Evolutionary conservation across 441 rosid species (phyloP), one percentile per base, ranked within the genome.

Genomic region (Gossypium trilobum): DNA sequence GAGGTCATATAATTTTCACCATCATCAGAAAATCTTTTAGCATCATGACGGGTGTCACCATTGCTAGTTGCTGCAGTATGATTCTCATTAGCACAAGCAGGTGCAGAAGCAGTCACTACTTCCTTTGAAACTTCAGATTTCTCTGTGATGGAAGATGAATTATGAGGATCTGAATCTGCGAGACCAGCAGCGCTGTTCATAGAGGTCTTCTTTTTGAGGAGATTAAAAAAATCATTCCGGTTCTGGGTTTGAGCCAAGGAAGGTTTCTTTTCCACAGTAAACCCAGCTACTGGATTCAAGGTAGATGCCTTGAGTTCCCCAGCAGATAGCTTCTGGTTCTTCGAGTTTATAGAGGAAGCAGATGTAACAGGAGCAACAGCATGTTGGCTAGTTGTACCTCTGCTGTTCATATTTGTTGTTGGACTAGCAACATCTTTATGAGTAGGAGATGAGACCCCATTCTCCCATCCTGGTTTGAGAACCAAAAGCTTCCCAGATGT

Each of bases 381-480:
- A 75, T 76, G 68, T 77, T 80, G 91, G 81, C 79, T 79, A 74
- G 71, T 81, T 36, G 81, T 67, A 46, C 80, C 74, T 79, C 83
- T 77, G 72, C 64, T 70, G 74, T 62, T 79, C 67, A 79, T 63
- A 79, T 54, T 88, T 79, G 69, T 78, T 56, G 78, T 75, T 55
- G 88, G 93, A 74, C 81, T 87, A 23, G 80, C 82, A 70, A 75
- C 77, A 72, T 92, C 94, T 78, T 85, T 92, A 17, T 81, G 75
- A 71, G 86, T 42, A 76, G 76, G 74, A 5, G 86, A 74, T 64
- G 78, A 74, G 63, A 77, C 72, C 55, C 89, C 96, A 77, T 89
- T 93, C 80, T 88, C 96, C 81, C 91, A 77, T 68, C 88, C 87
- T 39, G 91, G 91, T 79, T 90, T 94, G 68, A 94, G 94, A 80